Evolutionary conservation across 208 protist genomes (phyloP).

Genomic region (Wallacemonas rigidus): DNA sequence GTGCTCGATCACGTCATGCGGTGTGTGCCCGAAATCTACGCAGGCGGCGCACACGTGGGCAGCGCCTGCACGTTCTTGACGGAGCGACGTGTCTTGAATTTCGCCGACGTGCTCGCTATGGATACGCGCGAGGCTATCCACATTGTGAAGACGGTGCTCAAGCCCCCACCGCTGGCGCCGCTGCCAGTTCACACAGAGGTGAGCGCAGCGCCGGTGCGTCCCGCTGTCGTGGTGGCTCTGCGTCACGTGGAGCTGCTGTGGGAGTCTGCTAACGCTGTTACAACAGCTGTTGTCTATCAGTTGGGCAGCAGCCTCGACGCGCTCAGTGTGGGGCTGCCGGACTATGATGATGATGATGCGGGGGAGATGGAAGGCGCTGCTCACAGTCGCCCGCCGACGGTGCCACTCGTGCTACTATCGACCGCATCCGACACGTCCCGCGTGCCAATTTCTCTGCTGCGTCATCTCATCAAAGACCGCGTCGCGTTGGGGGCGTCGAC

Average conservation of each 20-base stretch:
- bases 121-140: constrained; percentile 50
- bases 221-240: constrained; percentile 41
- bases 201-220: constrained; percentile 1
- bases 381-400: neutral
- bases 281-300: constrained; percentile 41
- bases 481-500: constrained; percentile 30
- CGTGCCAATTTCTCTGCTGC: constrained; percentile 24
- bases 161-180: constrained; percentile 22
- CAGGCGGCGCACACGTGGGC: neutral
- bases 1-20: constrained; percentile 6
- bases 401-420: constrained; percentile 1
- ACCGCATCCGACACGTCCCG: constrained; percentile 20
- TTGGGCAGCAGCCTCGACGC: constrained; percentile 51
- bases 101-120: constrained; percentile 48
- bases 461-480: constrained; percentile 26
- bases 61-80: constrained; percentile 19
- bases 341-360: neutral
- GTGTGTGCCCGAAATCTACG: neutral
- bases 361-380: neutral
- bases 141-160: constrained; percentile 32
- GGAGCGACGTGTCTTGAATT: constrained; percentile 43
- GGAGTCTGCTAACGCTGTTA: constrained; percentile 30
- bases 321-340: constrained; percentile 14
- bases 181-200: neutral
- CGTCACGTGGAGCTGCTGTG: constrained; percentile 54